Percentiles rank a stretch among this genome's conserved stretches.
These are phyloP conservation scores for Phylloporus sp. DNA, from an alignment of 768 basidiomycete genomes.

Conservation along the genomic window DNA sequence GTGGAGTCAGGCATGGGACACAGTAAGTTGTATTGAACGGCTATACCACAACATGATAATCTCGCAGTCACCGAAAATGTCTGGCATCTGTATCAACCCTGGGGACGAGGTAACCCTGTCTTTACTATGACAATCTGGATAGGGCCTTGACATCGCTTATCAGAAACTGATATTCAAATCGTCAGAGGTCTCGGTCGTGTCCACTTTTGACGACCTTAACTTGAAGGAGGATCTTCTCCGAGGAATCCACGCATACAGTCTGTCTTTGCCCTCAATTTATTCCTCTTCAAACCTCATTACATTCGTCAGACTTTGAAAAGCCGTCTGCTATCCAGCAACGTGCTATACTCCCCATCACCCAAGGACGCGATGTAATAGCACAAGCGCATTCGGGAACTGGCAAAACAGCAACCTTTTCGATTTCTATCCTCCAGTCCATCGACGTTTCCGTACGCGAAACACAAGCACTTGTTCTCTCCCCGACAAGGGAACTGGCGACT, in stretches of 20 bases:
- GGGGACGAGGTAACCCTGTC: conserved; percentile 71
- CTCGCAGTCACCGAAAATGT: conserved; percentile 57
- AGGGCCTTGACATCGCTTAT: neutral
- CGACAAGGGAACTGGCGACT: conserved; percentile 96
- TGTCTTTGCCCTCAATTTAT: conserved; percentile 25
- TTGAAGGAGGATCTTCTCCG: conserved; percentile 94
- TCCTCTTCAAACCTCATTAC: conserved; percentile 2
- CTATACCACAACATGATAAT: too few relatives aligned
- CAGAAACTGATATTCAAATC: conserved; percentile 95
- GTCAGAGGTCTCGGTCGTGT: conserved; percentile 86
- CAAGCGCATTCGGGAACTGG: conserved; percentile 99
- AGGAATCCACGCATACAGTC: conserved; percentile 98
- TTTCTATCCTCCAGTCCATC: conserved; percentile 97
- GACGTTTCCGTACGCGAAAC: conserved; percentile 92
- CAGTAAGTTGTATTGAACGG: too few relatives aligned
- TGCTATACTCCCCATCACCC: conserved; percentile 93
- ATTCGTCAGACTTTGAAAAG: conserved; percentile 80
- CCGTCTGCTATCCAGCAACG: conserved; percentile 99
- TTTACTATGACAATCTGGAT: conserved; percentile 12
- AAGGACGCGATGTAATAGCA: conserved; percentile 96
- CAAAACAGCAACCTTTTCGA: conserved; percentile 99
- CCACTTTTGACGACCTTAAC: conserved; percentile 85
- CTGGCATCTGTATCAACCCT: conserved; percentile 75
- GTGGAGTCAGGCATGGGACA: too few relatives aligned
- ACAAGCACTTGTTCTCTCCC: conserved; percentile 93